phyloP scores from a whole-genome alignment of 768 basidiomycete genomes.

The Leccinum imitatum region DNA sequence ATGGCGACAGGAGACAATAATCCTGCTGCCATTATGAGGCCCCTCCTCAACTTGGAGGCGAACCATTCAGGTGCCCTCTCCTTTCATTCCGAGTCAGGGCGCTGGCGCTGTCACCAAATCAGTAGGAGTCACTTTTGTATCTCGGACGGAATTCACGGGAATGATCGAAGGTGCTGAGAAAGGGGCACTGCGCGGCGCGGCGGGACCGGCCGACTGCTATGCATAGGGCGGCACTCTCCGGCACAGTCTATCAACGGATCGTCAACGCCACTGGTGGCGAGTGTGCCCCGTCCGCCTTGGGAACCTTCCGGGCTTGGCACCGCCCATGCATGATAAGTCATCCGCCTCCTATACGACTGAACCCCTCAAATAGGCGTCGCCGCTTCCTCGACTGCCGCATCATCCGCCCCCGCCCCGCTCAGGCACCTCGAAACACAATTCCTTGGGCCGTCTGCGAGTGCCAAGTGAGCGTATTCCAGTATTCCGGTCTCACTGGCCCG shows the following conservation, averaged over 20 bases:
- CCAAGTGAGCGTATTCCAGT: conserved; percentile 11
- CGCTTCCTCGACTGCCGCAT: background rate
- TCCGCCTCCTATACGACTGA: conserved; percentile 11
- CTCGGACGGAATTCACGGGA: background rate
- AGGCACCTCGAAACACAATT: background rate
- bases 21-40: background rate
- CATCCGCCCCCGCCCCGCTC: background rate
- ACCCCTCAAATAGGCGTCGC: conserved; percentile 4
- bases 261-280: background rate
- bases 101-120: background rate
- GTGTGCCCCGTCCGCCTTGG: background rate
- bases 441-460: conserved; percentile 4
- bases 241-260: background rate
- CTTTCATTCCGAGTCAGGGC: background rate
- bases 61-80: conserved; percentile 9
- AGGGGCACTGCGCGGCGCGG: background rate
- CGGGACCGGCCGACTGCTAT: background rate
- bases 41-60: conserved; percentile 4
- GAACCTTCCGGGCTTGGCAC: background rate
- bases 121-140: background rate
- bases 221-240: background rate
- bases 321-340: background rate
- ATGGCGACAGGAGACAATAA: background rate
- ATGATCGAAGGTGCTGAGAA: background rate
- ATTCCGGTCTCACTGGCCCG: background rate